Conservation (phyloP, 2,329 filamentous ascomycete species). For the Verticillium alfalfae region DNA sequence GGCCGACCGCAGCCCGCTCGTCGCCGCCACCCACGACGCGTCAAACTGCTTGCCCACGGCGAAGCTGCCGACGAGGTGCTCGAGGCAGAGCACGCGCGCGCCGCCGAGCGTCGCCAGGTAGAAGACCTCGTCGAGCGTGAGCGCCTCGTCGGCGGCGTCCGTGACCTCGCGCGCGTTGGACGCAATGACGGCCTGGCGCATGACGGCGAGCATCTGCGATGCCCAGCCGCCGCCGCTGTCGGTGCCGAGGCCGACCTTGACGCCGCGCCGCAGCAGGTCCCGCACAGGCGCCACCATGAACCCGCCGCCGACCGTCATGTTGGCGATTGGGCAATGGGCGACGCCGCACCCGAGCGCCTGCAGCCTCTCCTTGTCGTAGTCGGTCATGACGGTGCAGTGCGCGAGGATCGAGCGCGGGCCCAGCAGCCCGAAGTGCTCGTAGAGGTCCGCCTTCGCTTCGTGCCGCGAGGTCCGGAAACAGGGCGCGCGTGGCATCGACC, state of each 20-base stretch:
- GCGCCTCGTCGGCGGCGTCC: slow-evolving; percentile 26
- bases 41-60: slow-evolving; percentile 57
- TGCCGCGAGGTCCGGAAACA: slow-evolving; percentile 47
- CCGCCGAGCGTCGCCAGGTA: slow-evolving; percentile 58
- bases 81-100: slow-evolving; percentile 51
- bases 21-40: slow-evolving; percentile 41
- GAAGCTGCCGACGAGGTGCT: slow-evolving; percentile 50
- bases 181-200: slow-evolving; percentile 52
- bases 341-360: slow-evolving; percentile 47
- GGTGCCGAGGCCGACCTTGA: slow-evolving; percentile 63
- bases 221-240: slow-evolving; percentile 61
- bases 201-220: slow-evolving; percentile 51
- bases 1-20: slow-evolving; percentile 19
- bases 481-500: slow-evolving; percentile 45
- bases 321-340: slow-evolving; percentile 59
- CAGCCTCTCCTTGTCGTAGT: slow-evolving; percentile 47
- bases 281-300: slow-evolving; percentile 58
- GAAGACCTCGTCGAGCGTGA: slow-evolving; percentile 49
- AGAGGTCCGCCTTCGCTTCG: slow-evolving; percentile 56
- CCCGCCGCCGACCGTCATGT: slow-evolving; percentile 57
- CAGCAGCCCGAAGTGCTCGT: slow-evolving; percentile 49
- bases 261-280: slow-evolving; percentile 48
- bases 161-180: slow-evolving; percentile 39
- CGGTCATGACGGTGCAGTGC: slow-evolving; percentile 58
- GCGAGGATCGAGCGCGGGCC: slow-evolving; percentile 54